phyloP scores from a whole-genome alignment of 2,329 filamentous ascomycete genomes.

The Colletotrichum sp. region DNA sequence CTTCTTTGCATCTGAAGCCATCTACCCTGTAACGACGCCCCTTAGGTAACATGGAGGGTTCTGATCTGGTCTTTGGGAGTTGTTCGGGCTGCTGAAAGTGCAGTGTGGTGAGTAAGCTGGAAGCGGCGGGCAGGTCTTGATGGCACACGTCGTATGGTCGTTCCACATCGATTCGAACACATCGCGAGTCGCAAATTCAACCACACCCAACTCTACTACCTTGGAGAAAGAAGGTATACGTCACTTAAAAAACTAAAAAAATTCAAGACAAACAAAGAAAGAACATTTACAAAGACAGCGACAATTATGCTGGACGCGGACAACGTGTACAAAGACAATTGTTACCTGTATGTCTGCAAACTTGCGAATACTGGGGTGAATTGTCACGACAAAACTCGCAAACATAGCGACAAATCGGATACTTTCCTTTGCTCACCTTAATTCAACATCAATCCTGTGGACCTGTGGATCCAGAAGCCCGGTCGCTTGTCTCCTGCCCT shows the following conservation, averaged over 20 bases:
- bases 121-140: neutral
- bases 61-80: neutral
- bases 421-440: neutral
- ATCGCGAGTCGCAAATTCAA: neutral
- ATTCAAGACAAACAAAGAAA: too few species aligned
- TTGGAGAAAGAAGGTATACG: neutral
- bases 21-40: neutral
- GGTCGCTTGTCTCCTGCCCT: neutral
- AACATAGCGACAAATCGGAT: neutral
- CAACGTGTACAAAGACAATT: too few species aligned
- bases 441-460: neutral
- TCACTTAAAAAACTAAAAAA: too few species aligned
- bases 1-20: neutral
- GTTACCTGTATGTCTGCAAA: too few species aligned
- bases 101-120: neutral
- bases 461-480: neutral
- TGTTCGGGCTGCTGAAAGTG: neutral
- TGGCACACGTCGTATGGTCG: neutral
- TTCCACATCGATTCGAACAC: neutral
- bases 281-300: too few species aligned
- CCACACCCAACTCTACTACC: neutral
- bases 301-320: too few species aligned
- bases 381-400: neutral
- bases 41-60: neutral
- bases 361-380: neutral